Evolutionary conservation across 1,284 basidiomycete genomes (phyloP).

Genomic region (Puccinia brachypodii): DNA sequence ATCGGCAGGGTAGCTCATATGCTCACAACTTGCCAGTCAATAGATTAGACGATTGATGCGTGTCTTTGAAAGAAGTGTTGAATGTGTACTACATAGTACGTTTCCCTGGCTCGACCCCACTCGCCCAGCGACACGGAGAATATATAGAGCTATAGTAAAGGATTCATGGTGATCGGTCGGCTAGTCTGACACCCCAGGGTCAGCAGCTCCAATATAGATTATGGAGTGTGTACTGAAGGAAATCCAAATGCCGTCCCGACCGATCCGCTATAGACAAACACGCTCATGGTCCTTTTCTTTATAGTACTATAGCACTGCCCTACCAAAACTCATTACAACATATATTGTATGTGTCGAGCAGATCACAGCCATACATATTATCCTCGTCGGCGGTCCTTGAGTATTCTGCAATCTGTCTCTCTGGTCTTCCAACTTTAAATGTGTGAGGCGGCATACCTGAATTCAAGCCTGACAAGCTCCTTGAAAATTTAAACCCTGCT

Average conservation of each 20-base stretch:
- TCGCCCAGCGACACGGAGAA: background rate
- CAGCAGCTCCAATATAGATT: background rate
- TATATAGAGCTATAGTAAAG: background rate
- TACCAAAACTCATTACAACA: background rate
- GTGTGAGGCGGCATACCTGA: background rate
- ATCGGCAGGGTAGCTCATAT: background rate
- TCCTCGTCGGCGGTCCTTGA: background rate
- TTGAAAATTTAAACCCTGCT: background rate
- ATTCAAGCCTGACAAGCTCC: slow-evolving; percentile 1
- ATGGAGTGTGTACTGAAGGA: too few species aligned
- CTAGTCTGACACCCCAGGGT: background rate
- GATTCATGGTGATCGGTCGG: background rate
- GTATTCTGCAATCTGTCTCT: background rate
- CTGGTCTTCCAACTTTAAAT: background rate
- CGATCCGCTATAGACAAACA: background rate
- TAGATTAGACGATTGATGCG: too few species aligned
- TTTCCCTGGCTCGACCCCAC: background rate
- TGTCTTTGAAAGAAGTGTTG: too few species aligned
- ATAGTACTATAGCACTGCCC: background rate
- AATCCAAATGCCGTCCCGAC: background rate
- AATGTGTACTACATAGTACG: background rate
- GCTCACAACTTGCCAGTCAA: too few species aligned
- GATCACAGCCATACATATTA: background rate
- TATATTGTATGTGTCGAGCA: background rate
- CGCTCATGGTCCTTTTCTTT: background rate